Evolutionary conservation across 805 yeast genomes (phyloP).

Genomic region (Saturnispora sekii): DNA sequence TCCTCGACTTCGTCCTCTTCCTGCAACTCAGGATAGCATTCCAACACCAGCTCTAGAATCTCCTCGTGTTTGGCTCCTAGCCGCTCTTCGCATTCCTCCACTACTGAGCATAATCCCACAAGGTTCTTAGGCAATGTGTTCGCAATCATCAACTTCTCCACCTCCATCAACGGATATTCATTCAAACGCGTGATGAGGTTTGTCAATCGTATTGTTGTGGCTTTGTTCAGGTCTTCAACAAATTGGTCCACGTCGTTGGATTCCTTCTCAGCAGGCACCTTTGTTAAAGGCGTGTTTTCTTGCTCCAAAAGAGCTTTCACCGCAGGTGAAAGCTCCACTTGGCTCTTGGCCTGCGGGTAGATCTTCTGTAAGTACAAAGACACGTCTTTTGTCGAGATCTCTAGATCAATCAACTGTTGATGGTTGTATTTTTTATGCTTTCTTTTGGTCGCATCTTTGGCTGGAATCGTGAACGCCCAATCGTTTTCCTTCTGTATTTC

Average conservation of each 20-base stretch:
- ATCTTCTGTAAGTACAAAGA: constrained; percentile 30
- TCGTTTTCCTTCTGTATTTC: constrained; percentile 37
- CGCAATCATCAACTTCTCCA: constrained; percentile 76
- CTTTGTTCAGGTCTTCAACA: constrained; percentile 20
- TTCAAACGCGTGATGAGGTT: constrained; percentile 34
- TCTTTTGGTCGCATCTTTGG: constrained; percentile 14
- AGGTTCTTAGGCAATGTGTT: constrained; percentile 71
- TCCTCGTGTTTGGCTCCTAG: constrained; percentile 54
- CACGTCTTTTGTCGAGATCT: constrained; percentile 39
- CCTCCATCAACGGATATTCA: constrained; percentile 55
- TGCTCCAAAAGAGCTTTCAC: background rate
- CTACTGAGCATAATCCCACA: constrained; percentile 68
- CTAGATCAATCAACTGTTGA: constrained; percentile 35
- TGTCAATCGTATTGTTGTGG: constrained; percentile 23
- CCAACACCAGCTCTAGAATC: constrained; percentile 47
- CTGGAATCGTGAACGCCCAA: constrained; percentile 34
- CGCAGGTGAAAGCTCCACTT: background rate
- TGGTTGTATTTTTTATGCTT: constrained; percentile 22
- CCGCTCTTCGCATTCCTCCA: constrained; percentile 89
- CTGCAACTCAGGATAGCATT: constrained; percentile 37
- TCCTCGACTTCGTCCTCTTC: constrained; percentile 16
- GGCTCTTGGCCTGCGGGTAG: constrained; percentile 5
- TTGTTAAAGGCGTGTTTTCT: background rate
- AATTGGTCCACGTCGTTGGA: background rate
- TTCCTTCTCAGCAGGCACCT: background rate